These are phyloP conservation scores for Cymodocea nodosa DNA, from an alignment of 116 monocot species.

Conservation along the genomic window DNA sequence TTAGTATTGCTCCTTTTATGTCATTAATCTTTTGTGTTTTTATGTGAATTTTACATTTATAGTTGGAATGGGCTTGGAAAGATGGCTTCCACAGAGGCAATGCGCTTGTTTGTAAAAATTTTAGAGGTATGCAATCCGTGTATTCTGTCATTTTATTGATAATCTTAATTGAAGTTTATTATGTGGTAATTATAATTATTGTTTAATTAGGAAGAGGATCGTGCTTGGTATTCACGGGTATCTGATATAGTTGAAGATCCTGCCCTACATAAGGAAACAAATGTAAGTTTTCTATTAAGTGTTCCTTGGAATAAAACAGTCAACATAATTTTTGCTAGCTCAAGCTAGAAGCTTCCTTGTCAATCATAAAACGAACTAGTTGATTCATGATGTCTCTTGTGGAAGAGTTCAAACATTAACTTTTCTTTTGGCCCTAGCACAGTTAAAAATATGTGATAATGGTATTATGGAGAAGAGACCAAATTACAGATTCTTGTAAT, in stretches of 20 bases:
- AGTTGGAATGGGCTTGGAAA: conserved; percentile 98
- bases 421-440: neutral
- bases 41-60: conserved; percentile 6
- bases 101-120: conserved; percentile 98
- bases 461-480: no score
- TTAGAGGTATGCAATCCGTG: conserved; percentile 36
- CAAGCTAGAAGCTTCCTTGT: no score
- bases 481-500: no score
- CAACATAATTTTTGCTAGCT: no score
- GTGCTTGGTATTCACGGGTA: conserved; percentile 81
- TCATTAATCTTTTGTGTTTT: no score
- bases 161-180: neutral
- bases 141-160: neutral
- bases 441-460: no score
- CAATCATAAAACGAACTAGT: no score
- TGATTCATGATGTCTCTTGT: no score
- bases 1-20: no score
- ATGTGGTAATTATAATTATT: neutral
- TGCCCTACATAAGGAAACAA: conserved; percentile 40
- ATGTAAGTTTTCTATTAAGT: conserved; percentile 31
- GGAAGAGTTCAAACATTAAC: neutral
- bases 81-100: conserved; percentile 96
- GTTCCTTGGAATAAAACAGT: neutral
- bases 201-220: conserved; percentile 84
- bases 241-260: conserved; percentile 42